These are phyloP conservation scores for Leersia perrieri DNA, from an alignment of 176 grass and related monocot species.

Conservation along the genomic window DNA sequence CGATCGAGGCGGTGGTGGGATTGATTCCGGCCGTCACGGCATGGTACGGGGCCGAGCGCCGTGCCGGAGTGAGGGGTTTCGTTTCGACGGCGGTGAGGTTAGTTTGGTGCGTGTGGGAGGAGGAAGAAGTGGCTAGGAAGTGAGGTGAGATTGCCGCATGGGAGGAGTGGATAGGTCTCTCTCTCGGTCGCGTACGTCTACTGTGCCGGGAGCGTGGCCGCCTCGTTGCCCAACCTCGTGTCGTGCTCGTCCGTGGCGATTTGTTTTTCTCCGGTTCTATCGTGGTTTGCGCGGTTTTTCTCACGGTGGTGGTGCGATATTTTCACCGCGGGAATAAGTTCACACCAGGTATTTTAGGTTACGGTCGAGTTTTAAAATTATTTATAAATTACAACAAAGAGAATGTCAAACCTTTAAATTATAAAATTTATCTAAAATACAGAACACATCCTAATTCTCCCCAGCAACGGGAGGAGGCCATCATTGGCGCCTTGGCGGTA, in stretches of 20 bases:
- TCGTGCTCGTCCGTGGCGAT: no score
- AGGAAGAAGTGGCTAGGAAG: constrained; percentile 43
- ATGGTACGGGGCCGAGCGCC: constrained; percentile 31
- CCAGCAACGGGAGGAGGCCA: no score
- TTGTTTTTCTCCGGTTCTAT: background rate
- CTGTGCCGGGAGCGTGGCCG: background rate
- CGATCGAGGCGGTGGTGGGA: constrained; percentile 8
- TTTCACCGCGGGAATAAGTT: no score
- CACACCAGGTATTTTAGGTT: no score
- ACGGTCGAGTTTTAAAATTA: no score
- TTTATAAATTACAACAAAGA: no score
- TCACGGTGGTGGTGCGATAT: no score
- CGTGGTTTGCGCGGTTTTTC: background rate
- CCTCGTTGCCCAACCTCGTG: no score
- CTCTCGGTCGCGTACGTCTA: background rate
- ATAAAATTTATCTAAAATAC: no score
- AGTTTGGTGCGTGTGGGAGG: background rate
- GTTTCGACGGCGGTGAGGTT: background rate
- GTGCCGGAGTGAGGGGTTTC: background rate
- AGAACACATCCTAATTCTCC: no score
- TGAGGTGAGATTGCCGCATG: constrained; percentile 26
- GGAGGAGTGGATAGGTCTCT: constrained; percentile 54
- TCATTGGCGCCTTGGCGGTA: no score
- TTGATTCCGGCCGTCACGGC: constrained; percentile 33
- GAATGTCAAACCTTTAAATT: no score